phyloP scores from a whole-genome alignment of 2,329 filamentous ascomycete species.

The Hymenoscyphus salicellus region DNA sequence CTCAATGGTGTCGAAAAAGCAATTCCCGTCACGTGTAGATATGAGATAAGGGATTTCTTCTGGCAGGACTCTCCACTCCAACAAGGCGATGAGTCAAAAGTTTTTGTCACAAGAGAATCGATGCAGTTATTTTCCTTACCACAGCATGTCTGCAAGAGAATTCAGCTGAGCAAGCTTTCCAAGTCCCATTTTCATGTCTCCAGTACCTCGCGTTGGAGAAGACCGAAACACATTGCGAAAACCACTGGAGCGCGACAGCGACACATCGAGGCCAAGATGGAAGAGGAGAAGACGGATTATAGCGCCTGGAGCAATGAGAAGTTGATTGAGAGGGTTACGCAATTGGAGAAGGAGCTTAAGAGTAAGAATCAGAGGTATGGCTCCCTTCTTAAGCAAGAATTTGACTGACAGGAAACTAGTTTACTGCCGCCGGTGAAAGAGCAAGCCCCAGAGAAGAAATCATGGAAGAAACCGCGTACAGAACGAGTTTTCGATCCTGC shows the following conservation, averaged over 20 bases:
- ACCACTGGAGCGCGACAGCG: not conserved
- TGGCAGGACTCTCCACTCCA: not conserved
- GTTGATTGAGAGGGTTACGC: slow-evolving; percentile 64
- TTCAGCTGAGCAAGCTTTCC: slow-evolving; percentile 12
- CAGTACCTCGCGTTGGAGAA: slow-evolving; percentile 20
- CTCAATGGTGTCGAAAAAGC: not conserved
- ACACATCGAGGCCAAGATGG: slow-evolving; percentile 15
- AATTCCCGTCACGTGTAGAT: slow-evolving; percentile 28
- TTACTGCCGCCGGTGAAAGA: not conserved
- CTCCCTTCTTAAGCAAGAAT: slow-evolving; percentile 10
- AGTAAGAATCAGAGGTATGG: slow-evolving; percentile 41
- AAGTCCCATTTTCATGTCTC: slow-evolving; percentile 17
- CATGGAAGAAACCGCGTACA: slow-evolving; percentile 35
- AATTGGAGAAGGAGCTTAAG: slow-evolving; percentile 65
- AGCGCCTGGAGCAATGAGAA: slow-evolving; percentile 64
- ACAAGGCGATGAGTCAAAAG: not conserved
- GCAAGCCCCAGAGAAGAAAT: slow-evolving; percentile 38
- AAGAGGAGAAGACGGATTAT: slow-evolving; percentile 47
- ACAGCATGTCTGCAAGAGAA: slow-evolving; percentile 6
- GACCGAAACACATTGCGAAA: slow-evolving; percentile 14
- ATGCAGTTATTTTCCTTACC: slow-evolving; percentile 4
- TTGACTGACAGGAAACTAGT: not conserved
- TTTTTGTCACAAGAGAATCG: not conserved
- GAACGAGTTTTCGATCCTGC: slow-evolving; percentile 62
- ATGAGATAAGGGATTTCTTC: not conserved